Evolutionary conservation across 768 basidiomycete species (phyloP), one percentile per base, ranked within the genome.

Genomic region (Xerocomellus intermedius): DNA sequence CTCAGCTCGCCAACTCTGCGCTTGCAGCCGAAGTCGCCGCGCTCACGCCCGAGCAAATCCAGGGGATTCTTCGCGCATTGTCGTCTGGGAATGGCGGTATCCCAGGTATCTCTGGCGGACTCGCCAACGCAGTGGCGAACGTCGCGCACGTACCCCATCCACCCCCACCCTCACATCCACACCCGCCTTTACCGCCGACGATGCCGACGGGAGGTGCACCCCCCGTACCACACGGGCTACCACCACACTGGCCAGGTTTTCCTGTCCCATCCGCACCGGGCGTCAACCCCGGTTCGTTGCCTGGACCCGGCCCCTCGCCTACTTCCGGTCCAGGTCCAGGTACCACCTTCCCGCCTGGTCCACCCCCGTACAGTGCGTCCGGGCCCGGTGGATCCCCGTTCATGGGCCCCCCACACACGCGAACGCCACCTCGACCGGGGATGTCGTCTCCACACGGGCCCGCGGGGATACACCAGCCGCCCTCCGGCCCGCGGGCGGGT

Each of bases 21-120:
- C 78, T 92, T 37, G 84, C 85, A 8, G 82, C 85, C 6, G 85
- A 89, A 63, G 82, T 91, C 7, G 85, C 89, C 7, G 77, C 83
- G 35, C 78, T 91, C 16, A 88, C 87, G 3, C 87, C 87, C 0
- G 89, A 88, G 46, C 89, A 91, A 66, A 82, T 91, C 36, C 84
- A 87, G 56, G 69, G 79, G 45, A 82, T 91, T 70, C 72, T 91
- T 13, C 79, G 80, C 35, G 78, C 85, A 0, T 75, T 91, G 5
- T 67, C 74, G 17, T 75, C 79, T 2, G 72, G 73, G 48, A 76
- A 70, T 43, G 68, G 77, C 9, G 66, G 69, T 57, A 61, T 65
- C 38, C 62, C 57, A 2, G 67, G 60, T 67, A 49, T 74, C 63
- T 48, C 66, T 66, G 44, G 67, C 48, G 61, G 68, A 58, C 55